Evolutionary conservation across 495 filamentous ascomycete species (phyloP), one percentile per base, ranked within the genome.

Genomic region (Bacidia gigantensis): DNA sequence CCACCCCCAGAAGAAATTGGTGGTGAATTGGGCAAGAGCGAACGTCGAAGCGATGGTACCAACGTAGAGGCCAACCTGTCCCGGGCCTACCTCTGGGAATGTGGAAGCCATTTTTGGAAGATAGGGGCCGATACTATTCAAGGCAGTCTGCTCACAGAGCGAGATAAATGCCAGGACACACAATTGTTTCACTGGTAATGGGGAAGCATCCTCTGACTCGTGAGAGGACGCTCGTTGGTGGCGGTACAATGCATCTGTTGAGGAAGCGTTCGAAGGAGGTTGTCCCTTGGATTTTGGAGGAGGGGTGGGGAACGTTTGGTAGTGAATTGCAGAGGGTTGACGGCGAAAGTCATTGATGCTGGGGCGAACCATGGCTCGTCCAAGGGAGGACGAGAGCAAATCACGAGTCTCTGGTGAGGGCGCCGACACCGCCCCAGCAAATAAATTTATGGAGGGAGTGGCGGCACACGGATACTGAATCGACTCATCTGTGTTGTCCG

Each of bases 41-140:
- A 97, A 98, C 0, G 86, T 75, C 2, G 87, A 93, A 0, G 88
- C 93, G 40, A 97, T 82, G 40, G 84, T 67, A 22, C 92, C 92
- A 14, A 96, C 89, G 64, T 95, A 96, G 29, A 97, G 62, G 3
- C 92, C 92, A 21, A 87, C 84, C 52, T 86, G 69, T 0, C 69
- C 72, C 22, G 71, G 59, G 21, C 82, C 71, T 25, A 95, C 82
- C 55, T 87, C 85, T 2, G 86, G 84, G 58, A 98, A 97, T 5
- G 77, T 80, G 10, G 82, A 79, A 1, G 85, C 79, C 90, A 97
- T 97, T 52, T 87, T 78, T 0, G 92, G 92, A 0, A 98, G 78
- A 65, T 98, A 98, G 0, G 92, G 92, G n/a, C 83, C 84, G 55
- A 98, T 94, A 12, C 85, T 92, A 61, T 98, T 97, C 59, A 98